These are phyloP conservation scores for Collybia sp. DNA, from an alignment of 768 basidiomycete species.

Conservation along the genomic window DNA sequence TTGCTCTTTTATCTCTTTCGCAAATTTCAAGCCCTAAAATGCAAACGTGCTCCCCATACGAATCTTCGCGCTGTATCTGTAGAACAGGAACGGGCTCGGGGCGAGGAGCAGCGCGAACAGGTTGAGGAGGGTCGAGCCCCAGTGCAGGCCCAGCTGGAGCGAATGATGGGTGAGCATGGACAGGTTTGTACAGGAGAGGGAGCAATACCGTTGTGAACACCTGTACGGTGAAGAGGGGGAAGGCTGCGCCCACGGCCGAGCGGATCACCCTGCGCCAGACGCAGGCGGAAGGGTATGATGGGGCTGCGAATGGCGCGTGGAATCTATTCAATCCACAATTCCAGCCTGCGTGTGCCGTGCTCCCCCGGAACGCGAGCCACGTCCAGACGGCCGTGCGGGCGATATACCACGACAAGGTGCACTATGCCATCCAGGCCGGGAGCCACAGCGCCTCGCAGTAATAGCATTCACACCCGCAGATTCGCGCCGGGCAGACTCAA, in stretches of 20 bases:
- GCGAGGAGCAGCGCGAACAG: conserved; percentile 50
- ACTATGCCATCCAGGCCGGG: too few species aligned
- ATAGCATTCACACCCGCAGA: too few species aligned
- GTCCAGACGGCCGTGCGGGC: too few species aligned
- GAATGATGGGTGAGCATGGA: neutral
- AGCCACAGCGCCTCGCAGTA: too few species aligned
- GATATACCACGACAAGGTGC: conserved; percentile 26
- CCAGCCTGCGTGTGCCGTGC: conserved; percentile 30
- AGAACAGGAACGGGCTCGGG: conserved; percentile 69
- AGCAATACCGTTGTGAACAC: conserved; percentile 49
- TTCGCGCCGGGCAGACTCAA: too few species aligned
- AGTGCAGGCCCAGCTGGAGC: conserved; percentile 42
- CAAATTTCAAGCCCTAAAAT: conserved; percentile 35
- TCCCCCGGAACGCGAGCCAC: conserved; percentile 28
- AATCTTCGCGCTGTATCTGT: conserved; percentile 57
- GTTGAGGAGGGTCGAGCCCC: conserved; percentile 51
- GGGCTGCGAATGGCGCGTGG: too few species aligned
- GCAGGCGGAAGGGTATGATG: too few species aligned
- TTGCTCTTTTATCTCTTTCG: conserved; percentile 27
- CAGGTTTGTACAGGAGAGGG: neutral
- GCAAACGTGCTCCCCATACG: conserved; percentile 54
- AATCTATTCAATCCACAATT: conserved; percentile 27
- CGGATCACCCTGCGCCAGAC: too few species aligned
- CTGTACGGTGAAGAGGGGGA: conserved; percentile 64
- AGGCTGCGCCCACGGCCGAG: conserved; percentile 51